Base-by-base conservation (phyloP, 495 filamentous ascomycete genomes). In the Xylaria venustula region DNA sequence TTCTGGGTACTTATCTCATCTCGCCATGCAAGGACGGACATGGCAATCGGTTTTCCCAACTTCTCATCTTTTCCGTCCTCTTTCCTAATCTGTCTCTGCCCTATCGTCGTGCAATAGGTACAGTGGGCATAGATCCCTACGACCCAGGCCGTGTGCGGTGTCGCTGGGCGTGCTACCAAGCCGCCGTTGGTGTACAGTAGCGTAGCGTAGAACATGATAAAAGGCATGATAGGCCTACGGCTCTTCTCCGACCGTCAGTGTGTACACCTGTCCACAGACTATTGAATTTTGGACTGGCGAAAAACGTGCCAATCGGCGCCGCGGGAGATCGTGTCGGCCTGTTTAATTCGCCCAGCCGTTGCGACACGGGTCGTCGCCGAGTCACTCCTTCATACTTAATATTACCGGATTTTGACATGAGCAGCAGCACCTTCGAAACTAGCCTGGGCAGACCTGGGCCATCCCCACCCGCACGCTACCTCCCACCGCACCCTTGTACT, bases 281-380 rank as follows among this genome's bases (percentile, higher is more conserved):
- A 71, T 71, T 64, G 68, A 68, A 68, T 62, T 63, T n/a, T 58
- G 30, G 52, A 71, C 62, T 57, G 58, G 65, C 47, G 60, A 64
- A 51, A 58, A 66, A 41, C 15, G 32, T 51, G 34, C 56, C 56
- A 59, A 59, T 59, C 45, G 47, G 56, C 46, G 47, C 36, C 7
- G 37, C 17, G 42, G 22, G 4, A 14, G 26, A 30, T 63, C 61
- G 30, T 26, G 52, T 61, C 46, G 50, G 57, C 28, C 51, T 52
- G 50, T 64, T 25, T 64, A 55, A 68, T 68, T 71, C 68, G 68
- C 49, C 68, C 66, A 66, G 56, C 65, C 50, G 14, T 48, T 52
- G 68, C 58, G 32, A 55, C 58, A 71, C 63, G 63, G 34, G 66
- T 64, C 54, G 65, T 51, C 65, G 45, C 55, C 54, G 42, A 47